Base-by-base conservation (phyloP, 1,139 yeast species). In the Candida pseudoviswanathii region DNA sequence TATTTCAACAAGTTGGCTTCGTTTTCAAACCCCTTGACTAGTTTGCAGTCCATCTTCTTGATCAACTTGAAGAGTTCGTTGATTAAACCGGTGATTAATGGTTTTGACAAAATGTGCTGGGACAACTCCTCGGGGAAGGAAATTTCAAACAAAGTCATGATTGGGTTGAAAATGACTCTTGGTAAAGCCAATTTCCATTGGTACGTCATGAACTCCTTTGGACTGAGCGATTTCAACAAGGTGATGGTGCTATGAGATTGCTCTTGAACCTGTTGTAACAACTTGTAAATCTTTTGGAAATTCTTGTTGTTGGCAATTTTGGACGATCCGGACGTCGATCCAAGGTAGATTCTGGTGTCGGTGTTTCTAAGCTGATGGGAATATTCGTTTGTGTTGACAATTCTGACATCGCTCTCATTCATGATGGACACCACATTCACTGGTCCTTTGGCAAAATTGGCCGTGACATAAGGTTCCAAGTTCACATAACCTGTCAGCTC, bases 181-280 rank as follows among this genome's bases (percentile, higher is more conserved):
- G 96, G 90, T 51, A 90, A 76, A 0, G 95, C 92, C 51, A 88
- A 75, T 61, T 85, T 85, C 97, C 97, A 90, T 66, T 90, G 96
- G 58, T 82, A 84, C 8, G 85, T 81, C 67, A 82, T 72, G 60
- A 86, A 86, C 56, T 86, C 90, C 47, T 76, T 69, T 8, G 83
- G 77, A 31, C 80, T 77, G 51, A 68, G 67, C 37, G 82, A 78
- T 66, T 73, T 79, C 54, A 81, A 71, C 44, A 79, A 75, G 40
- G 76, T 77, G 26, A 76, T 66, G 40, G 61, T 52, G 34, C 64
- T 63, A 27, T 59, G 46, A 40, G 73, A 66, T 49, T 67, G 69
- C 51, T 70, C 72, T 51, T 67, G 73, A 26, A 69, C 65, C 38
- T 62, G 44, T 47, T 72, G 75, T 47, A 76, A 65, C 41, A 72